Evolutionary conservation across 106 monocot genomes (phyloP).

Genomic region (Dioscorea alata): DNA sequence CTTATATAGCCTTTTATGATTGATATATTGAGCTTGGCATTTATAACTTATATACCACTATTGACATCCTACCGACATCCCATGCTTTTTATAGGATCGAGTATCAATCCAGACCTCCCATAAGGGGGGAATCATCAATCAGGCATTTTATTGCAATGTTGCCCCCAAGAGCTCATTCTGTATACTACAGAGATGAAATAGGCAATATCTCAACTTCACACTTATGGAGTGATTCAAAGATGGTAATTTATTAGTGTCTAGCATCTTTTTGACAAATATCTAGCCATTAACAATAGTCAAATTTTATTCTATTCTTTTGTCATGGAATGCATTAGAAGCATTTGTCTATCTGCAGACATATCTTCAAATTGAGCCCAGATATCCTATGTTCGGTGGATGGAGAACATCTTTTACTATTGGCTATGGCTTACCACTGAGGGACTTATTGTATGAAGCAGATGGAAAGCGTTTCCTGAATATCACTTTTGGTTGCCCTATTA

Average conservation of each 20-base stretch:
- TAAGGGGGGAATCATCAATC: constrained; percentile 64
- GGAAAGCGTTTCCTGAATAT: constrained; percentile 83
- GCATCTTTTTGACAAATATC: no score
- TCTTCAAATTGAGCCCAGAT: constrained; percentile 86
- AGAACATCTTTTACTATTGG: constrained; percentile 90
- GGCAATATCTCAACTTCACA: constrained; percentile 94
- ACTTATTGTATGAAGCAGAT: constrained; percentile 72
- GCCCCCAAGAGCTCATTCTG: constrained; percentile 90
- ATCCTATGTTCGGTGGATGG: constrained; percentile 98
- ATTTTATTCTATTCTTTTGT: background rate
- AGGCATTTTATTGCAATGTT: constrained; percentile 70
- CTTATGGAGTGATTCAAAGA: constrained; percentile 73
- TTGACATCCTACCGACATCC: background rate
- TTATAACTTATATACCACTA: background rate
- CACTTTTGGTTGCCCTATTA: constrained; percentile 80
- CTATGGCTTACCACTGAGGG: constrained; percentile 79
- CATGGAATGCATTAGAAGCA: background rate
- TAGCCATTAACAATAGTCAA: no score
- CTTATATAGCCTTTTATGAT: background rate
- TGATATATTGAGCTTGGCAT: background rate
- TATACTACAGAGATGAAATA: constrained; percentile 99
- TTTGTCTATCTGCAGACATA: constrained; percentile 59
- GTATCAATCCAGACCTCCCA: constrained; percentile 59
- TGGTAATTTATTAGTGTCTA: constrained; percentile 24
- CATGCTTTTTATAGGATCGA: constrained; percentile 57